Evolutionary conservation across 148 eudicot species (phyloP), one percentile per base, ranked within the genome.

Genomic region (Bassia scoparia): DNA sequence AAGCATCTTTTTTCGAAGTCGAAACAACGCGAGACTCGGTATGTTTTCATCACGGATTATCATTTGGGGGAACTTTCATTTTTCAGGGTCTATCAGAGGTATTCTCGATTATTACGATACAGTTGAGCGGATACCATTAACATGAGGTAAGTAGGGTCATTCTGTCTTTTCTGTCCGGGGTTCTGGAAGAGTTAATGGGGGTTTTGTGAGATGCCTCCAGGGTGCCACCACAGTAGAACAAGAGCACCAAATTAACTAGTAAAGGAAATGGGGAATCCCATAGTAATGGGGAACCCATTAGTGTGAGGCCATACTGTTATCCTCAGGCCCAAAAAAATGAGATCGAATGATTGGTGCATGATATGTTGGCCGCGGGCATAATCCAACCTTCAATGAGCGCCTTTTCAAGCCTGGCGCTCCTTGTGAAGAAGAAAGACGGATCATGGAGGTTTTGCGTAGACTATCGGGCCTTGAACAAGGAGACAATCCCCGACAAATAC

Each of bases 401-500:
- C 0, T 53, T 53, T 21, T 66, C 52, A 2, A 38, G 52, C 9
- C 69, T 10, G 5, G 44, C 43, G 1, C 5, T 66, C 5, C 1
- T 38, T 6, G 69, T 66, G 2, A 66, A 66, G 17, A 66, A 66
- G 33, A 66, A 41, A 12, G 69, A 64, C 18, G 68, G 68, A 16
- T 35, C 27, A 1, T 64, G 49, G 68, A 3, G 68, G 27, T 38
- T 64, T 48, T 48, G 52, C 16, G 52, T 48, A 1, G 17, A 14
- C 16, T 48, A 14, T 17, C 14, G 20, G 2, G 20, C 52, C 20
- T 15, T 48, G 20, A 48, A 48, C 52, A 48, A 48, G 20, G 20
- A 48, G 52, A 48, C 52, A 0, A 4, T 48, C 2, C 52, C 52
- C 18, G 10, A 9, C 20, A 48, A 14, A 4, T 48, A 48, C 52